phyloP scores from a whole-genome alignment of 2,329 filamentous ascomycete species.

The Colletotrichum navitas region DNA sequence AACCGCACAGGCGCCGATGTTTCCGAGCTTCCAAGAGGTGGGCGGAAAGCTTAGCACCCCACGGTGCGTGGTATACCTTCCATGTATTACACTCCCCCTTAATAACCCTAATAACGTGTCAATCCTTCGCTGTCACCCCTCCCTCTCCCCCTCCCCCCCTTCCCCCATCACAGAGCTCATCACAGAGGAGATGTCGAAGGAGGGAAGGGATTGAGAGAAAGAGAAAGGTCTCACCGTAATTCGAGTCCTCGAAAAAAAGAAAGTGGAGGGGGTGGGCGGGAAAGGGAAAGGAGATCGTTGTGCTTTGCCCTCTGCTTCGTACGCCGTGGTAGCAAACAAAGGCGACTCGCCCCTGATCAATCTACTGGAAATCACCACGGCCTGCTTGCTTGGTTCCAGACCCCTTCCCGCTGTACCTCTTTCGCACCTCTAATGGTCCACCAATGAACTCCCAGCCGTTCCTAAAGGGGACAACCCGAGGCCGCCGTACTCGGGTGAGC shows the following conservation, averaged over 20 bases:
- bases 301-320: accelerated
- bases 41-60: not conserved
- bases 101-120: not conserved
- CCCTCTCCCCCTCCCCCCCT: no score
- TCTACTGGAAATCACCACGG: not conserved
- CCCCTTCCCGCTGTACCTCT: not conserved
- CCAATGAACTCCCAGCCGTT: not conserved
- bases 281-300: not conserved
- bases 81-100: no score
- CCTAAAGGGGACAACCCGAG: not conserved
- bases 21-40: not conserved
- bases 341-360: not conserved
- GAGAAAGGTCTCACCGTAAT: no score
- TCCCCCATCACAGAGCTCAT: no score
- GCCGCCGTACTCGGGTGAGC: not conserved
- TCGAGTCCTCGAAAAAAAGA: not conserved
- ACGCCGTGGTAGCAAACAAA: not conserved
- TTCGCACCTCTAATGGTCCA: not conserved
- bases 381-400: not conserved
- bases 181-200: no score
- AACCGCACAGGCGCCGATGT: not conserved
- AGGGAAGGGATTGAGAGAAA: not conserved
- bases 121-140: not conserved
- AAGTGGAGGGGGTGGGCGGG: not conserved
- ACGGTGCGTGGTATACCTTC: not conserved